Conservation (phyloP, 495 filamentous ascomycete genomes). For the Immersiella caudata region DNA sequence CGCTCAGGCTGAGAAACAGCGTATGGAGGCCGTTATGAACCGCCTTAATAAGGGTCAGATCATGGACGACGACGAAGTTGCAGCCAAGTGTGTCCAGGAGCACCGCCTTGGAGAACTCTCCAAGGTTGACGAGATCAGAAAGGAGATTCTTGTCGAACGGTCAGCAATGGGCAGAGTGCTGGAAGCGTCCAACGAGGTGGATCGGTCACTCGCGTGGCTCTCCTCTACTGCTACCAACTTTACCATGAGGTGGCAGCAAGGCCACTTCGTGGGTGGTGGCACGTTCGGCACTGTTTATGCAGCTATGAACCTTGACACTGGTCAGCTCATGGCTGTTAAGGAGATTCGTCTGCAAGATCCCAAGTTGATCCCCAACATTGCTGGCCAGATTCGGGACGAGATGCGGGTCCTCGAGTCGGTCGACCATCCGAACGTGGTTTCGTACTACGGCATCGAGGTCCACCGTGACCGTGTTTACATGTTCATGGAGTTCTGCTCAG, state of each 20-base stretch:
- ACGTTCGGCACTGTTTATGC: conserved; percentile 97
- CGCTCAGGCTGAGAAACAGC: conserved; percentile 76
- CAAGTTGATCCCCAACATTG: conserved; percentile 90
- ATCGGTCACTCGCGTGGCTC: conserved; percentile 89
- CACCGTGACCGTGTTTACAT: conserved; percentile 98
- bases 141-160: conserved; percentile 81
- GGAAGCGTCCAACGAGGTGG: conserved; percentile 92
- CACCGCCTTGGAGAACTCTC: conserved; percentile 70
- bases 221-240: conserved; percentile 94
- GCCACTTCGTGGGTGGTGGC: conserved; percentile 93
- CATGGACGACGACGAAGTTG: conserved; percentile 86
- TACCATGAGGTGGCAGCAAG: conserved; percentile 94
- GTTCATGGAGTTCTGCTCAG: conserved; percentile 99
- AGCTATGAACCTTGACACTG: conserved; percentile 94
- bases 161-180: conserved; percentile 87
- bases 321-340: conserved; percentile 97
- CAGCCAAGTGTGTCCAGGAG: conserved; percentile 68
- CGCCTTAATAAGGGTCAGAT: conserved; percentile 75
- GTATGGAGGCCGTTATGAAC: conserved; percentile 74
- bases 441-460: conserved; percentile 96
- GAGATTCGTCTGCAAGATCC: conserved; percentile 97
- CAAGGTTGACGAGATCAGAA: conserved; percentile 75
- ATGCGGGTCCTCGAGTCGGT: conserved; percentile 94
- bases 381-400: conserved; percentile 90
- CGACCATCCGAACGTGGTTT: conserved; percentile 96